A percentile compares a stretch with the other conserved stretches of the same genome.
Evolutionary conservation across 495 filamentous ascomycete species (phyloP).

Genomic region (Hypoxylon trugodes): DNA sequence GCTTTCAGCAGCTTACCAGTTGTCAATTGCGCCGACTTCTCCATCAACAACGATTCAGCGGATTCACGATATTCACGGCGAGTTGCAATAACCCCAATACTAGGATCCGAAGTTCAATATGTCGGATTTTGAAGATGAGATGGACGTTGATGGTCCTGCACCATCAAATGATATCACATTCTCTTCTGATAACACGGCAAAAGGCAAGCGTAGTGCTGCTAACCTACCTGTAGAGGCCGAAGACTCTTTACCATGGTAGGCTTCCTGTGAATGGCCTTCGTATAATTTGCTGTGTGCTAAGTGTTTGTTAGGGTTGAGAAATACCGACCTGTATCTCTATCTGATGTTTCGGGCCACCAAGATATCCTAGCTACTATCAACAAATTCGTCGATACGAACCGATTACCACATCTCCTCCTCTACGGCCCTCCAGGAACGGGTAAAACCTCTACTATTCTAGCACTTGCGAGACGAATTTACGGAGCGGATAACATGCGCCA

Average conservation of each 20-base stretch:
- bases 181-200: slow-evolving; percentile 70
- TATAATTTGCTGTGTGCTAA: slow-evolving; percentile 16
- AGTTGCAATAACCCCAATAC: too few relatives aligned
- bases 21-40: too few relatives aligned
- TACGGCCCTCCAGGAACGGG: slow-evolving; percentile 98
- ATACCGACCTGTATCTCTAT: slow-evolving; percentile 86
- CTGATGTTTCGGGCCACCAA: slow-evolving; percentile 96
- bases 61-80: too few relatives aligned
- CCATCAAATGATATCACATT: slow-evolving; percentile 66
- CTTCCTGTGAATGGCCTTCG: background rate
- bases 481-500: slow-evolving; percentile 91
- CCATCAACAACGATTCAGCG: too few relatives aligned
- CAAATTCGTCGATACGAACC: slow-evolving; percentile 91
- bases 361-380: slow-evolving; percentile 98
- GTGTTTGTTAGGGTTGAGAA: slow-evolving; percentile 85
- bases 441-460: slow-evolving; percentile 95
- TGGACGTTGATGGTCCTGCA: slow-evolving; percentile 80
- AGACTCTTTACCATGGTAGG: slow-evolving; percentile 92
- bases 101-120: slow-evolving; percentile 64
- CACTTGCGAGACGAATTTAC: slow-evolving; percentile 90
- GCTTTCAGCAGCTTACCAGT: too few relatives aligned
- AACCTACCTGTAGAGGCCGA: slow-evolving; percentile 94
- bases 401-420: slow-evolving; percentile 94
- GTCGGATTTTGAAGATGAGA: slow-evolving; percentile 93
- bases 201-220: slow-evolving; percentile 89